phyloP scores from a whole-genome alignment of 2,329 filamentous ascomycete species.

The Colletotrichum filicis region DNA sequence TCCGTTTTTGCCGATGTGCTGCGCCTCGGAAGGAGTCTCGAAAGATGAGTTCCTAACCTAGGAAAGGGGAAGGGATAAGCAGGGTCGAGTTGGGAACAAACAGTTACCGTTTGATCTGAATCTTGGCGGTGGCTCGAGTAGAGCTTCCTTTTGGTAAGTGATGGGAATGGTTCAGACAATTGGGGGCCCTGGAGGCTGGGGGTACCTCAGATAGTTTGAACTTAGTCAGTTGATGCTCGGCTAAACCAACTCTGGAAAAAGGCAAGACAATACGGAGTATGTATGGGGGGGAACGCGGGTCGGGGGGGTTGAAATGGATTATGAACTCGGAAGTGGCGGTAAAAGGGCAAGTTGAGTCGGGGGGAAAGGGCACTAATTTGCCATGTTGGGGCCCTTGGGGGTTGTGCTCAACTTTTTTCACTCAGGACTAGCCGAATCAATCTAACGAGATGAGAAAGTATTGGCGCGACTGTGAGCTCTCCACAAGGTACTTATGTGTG shows the following conservation, averaged over 20 bases:
- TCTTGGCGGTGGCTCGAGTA: conserved; percentile 27
- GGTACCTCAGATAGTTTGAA: neutral
- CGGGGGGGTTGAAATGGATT: neutral
- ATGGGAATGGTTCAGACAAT: conserved; percentile 1
- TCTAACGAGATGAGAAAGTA: conserved; percentile 2
- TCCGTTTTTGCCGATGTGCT: conserved; percentile 1
- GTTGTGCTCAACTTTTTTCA: conserved; percentile 1
- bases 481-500: neutral
- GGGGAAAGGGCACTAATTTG: neutral
- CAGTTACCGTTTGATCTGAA: conserved; percentile 29
- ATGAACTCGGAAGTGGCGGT: neutral
- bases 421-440: conserved; percentile 1
- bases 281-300: too few species aligned
- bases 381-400: neutral
- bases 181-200: neutral
- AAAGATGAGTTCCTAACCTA: neutral
- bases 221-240: conserved; percentile 22
- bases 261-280: neutral
- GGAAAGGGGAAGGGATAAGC: conserved; percentile 1
- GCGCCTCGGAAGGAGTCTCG: conserved; percentile 16
- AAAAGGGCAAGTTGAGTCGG: conserved; percentile 4
- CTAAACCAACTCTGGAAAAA: neutral
- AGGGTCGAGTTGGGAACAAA: conserved; percentile 1
- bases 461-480: neutral
- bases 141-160: conserved; percentile 14